Conservation (phyloP, 345 rosid genomes). For the Eucalyptus regnans region DNA sequence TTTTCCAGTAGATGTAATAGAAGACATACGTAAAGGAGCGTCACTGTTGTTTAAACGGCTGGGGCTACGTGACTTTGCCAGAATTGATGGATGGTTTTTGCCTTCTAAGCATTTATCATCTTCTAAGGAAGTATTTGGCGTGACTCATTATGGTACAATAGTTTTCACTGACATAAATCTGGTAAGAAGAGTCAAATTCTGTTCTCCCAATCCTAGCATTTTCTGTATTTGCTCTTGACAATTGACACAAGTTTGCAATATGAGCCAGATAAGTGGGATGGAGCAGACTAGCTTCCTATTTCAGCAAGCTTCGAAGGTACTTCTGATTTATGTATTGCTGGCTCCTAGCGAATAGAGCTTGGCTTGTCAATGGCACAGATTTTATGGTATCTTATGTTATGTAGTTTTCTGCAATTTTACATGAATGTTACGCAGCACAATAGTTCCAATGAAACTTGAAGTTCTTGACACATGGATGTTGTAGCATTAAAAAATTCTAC, state of each 20-base stretch:
- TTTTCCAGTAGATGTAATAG: conserved; percentile 62
- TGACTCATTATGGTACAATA: conserved; percentile 30
- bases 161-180: conserved; percentile 83
- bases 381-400: not conserved
- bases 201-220: not conserved
- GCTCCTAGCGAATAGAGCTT: not conserved
- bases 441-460: not conserved
- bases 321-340: not conserved
- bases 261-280: conserved; percentile 91
- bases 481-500: not conserved
- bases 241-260: not conserved
- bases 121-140: conserved; percentile 30
- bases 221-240: not conserved
- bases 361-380: not conserved
- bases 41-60: conserved; percentile 60
- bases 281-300: conserved; percentile 95
- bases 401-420: not conserved
- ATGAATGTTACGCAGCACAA: not conserved
- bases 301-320: conserved; percentile 98
- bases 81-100: conserved; percentile 96
- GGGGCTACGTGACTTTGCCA: conserved; percentile 83
- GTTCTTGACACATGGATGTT: not conserved
- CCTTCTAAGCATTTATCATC: conserved; percentile 30
- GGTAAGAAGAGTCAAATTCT: conserved; percentile 25
- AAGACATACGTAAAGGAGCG: conserved; percentile 74